Conservation (phyloP, 2,329 filamentous ascomycete species). For the Penicillium expansum region DNA sequence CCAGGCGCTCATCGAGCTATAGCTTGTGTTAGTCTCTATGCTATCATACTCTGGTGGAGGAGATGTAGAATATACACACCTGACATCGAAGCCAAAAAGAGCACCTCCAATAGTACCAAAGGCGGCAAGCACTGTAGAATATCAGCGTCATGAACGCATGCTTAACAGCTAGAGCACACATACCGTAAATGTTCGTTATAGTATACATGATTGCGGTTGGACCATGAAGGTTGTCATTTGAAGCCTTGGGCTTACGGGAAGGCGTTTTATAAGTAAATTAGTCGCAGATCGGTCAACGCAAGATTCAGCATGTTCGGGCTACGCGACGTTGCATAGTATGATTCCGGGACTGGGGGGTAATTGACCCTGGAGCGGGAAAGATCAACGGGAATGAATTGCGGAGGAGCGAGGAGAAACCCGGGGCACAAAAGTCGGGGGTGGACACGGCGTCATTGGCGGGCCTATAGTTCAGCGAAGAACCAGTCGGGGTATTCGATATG, state of each 20-base stretch:
- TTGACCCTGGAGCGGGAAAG: constrained; percentile 12
- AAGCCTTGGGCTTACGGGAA: neutral
- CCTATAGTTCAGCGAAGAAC: neutral
- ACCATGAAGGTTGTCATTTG: neutral
- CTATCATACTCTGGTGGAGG: constrained; percentile 22
- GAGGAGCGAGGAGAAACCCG: constrained; percentile 17
- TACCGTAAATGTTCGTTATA: constrained; percentile 51
- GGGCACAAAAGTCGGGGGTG: constrained; percentile 17
- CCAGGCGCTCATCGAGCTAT: constrained; percentile 43
- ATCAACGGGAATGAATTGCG: constrained; percentile 18
- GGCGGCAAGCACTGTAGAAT: constrained; percentile 47
- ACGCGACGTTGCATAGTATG: constrained; percentile 8
- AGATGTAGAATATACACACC: constrained; percentile 47
- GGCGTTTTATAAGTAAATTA: constrained; percentile 16
- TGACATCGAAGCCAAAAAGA: constrained; percentile 59
- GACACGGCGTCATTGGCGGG: constrained; percentile 19
- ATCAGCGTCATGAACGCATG: neutral
- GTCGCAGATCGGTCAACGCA: constrained; percentile 11
- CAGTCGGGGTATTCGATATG: constrained; percentile 14
- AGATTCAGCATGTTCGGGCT: constrained; percentile 7
- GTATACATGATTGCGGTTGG: constrained; percentile 25
- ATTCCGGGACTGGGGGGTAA: constrained; percentile 8
- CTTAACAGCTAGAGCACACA: neutral
- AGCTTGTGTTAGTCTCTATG: constrained; percentile 6
- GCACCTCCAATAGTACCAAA: constrained; percentile 57